Conservation (phyloP, 495 filamentous ascomycete genomes). For the Trichoderma asperelloides region DNA sequence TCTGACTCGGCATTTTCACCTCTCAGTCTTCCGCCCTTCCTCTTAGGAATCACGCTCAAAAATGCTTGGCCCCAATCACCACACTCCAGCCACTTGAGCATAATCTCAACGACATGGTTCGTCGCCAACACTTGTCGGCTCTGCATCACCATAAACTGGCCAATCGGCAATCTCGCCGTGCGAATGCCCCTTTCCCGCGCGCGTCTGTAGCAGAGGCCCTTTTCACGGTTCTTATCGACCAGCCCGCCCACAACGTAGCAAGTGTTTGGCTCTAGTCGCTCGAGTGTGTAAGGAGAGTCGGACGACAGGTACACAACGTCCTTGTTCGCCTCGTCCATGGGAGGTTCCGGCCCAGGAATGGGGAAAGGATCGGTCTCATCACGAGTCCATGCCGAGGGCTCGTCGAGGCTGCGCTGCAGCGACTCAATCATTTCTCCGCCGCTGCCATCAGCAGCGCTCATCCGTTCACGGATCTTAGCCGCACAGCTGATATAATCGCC, state of each 20-base stretch:
- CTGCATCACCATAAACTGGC: constrained; percentile 82
- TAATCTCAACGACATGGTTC: constrained; percentile 95
- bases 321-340: constrained; percentile 29
- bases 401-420: constrained; percentile 35
- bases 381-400: constrained; percentile 17
- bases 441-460: constrained; percentile 34
- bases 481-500: constrained; percentile 62
- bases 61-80: constrained; percentile 90
- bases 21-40: constrained; percentile 64
- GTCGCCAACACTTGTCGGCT: constrained; percentile 76
- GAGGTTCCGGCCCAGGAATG: constrained; percentile 20
- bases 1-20: not conserved
- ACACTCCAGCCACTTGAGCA: constrained; percentile 81
- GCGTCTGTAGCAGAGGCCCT: constrained; percentile 81
- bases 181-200: constrained; percentile 65
- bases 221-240: constrained; percentile 92
- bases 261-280: constrained; percentile 69
- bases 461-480: constrained; percentile 47
- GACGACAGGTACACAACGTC: constrained; percentile 75
- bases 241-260: constrained; percentile 91
- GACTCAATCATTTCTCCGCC: constrained; percentile 48
- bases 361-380: constrained; percentile 16
- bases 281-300: constrained; percentile 74
- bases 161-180: constrained; percentile 87
- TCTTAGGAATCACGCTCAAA: constrained; percentile 69